Percentiles rank a stretch among this genome's conserved stretches.
Conservation (phyloP, 129 eudicot genomes). For the Escallonia rubra region DNA sequence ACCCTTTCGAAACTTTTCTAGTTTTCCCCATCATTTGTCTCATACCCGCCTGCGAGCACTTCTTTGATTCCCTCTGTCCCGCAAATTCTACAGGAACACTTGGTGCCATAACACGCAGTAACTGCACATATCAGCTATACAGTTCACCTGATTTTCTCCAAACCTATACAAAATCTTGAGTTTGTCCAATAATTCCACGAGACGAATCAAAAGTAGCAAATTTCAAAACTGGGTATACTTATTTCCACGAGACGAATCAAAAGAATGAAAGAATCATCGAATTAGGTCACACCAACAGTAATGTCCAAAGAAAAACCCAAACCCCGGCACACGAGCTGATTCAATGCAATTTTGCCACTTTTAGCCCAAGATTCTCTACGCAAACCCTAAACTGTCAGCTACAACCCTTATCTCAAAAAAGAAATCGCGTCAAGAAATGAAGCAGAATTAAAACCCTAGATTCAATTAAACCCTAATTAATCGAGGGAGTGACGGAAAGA, state of each 20-base stretch:
- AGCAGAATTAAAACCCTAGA: neutral
- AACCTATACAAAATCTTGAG: neutral
- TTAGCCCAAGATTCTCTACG: neutral
- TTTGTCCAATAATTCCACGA: neutral
- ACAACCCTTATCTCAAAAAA: neutral
- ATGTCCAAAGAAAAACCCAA: no score
- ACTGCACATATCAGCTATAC: conserved; percentile 30
- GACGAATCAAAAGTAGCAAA: no score
- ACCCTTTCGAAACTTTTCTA: conserved; percentile 57
- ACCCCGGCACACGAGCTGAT: no score
- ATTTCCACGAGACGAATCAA: neutral
- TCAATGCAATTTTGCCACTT: no score
- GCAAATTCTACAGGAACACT: conserved; percentile 45
- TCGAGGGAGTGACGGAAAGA: neutral
- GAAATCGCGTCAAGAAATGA: neutral
- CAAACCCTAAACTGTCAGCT: neutral
- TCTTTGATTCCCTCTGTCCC: conserved; percentile 47
- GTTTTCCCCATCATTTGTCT: conserved; percentile 68
- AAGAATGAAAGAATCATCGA: neutral
- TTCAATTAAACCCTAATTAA: neutral
- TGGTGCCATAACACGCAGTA: conserved; percentile 63
- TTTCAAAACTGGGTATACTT: no score
- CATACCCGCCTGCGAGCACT: conserved; percentile 16
- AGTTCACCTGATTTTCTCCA: conserved; percentile 7
- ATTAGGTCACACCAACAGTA: neutral